phyloP scores from a whole-genome alignment of 257 asterid genomes.

The Fraxinus pennsylvanica region DNA sequence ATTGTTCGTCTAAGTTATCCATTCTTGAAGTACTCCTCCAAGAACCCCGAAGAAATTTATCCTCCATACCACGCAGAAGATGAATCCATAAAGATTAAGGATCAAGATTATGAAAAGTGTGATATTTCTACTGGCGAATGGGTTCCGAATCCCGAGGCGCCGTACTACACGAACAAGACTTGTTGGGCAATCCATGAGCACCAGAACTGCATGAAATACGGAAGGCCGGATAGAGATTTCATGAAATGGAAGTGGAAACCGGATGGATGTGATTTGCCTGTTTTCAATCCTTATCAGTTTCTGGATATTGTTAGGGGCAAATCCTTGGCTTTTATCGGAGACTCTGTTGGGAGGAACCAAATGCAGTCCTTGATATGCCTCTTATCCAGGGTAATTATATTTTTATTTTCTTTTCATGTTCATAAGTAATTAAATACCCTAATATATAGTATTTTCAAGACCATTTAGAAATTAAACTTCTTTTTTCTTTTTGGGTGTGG shows the following conservation, averaged over 20 bases:
- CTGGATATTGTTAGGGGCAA: constrained; percentile 47
- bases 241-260: constrained; percentile 65
- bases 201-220: constrained; percentile 66
- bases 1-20: constrained; percentile 44
- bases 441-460: background rate
- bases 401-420: background rate
- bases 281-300: constrained; percentile 49
- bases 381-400: constrained; percentile 44
- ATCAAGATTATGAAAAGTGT: constrained; percentile 27
- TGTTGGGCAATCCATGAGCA: constrained; percentile 70
- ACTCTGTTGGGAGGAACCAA: constrained; percentile 63
- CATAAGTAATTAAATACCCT: background rate
- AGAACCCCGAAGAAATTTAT: constrained; percentile 4
- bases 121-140: constrained; percentile 55
- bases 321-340: constrained; percentile 62
- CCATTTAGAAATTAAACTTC: background rate
- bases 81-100: constrained; percentile 11
- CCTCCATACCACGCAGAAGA: constrained; percentile 28
- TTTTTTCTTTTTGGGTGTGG: background rate
- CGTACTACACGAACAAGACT: constrained; percentile 54
- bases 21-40: constrained; percentile 20
- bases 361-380: constrained; percentile 70
- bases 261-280: constrained; percentile 51
- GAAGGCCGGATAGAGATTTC: constrained; percentile 51
- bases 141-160: constrained; percentile 49